Base-by-base conservation (phyloP, 2,329 filamentous ascomycete species). In the Fusarium siculi region DNA sequence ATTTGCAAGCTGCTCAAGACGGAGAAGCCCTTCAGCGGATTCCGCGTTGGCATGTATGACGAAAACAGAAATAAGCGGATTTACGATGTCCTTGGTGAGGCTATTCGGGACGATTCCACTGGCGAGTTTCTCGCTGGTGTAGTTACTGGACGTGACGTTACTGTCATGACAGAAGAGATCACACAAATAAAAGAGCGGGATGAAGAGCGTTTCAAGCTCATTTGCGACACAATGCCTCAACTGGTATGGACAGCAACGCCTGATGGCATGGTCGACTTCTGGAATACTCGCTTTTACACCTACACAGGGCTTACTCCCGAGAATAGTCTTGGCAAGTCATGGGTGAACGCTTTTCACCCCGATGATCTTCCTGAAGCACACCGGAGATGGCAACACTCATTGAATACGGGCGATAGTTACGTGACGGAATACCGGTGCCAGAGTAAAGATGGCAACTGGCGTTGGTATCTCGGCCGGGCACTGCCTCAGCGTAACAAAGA, bases 401-500 rank as follows among this genome's bases (percentile, higher is more conserved):
- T 95, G 6, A 80, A 80, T 7, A 94, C 92, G 0, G 93, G 93
- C 6, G 88, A 92, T 15, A 88, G 90, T 18, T 95, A 93, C 75
- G 85, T 85, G 43, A 90, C 88, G 2, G 93, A 96, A 76, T 95
- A 94, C 73, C 88, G 93, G 43, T 93, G 91, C 68, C 87, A 84
- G 56, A 90, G 87, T 64, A 88, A 87, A 55, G 87, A 92, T 37
- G 93, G 93, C 2, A 87, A 92, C 63, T 95, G 90, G 89, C 87
- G 92, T 59, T 96, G 93, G 93, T 94, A 95, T 86, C 84, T 96
- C 6, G 93, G 91, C 16, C 87, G 92, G 47, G 93, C 93, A 2
- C 80, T 93, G 19, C 92, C 93, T 0, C 85, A 94, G 75, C 86
- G 86, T 43, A 90, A 93, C 67, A 87, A 87, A 69, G 87, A 91